Percentiles rank a stretch among this genome's conserved stretches.
Evolutionary conservation across 2,329 filamentous ascomycete genomes (phyloP).

Genomic region (Magnaporthiopsis incrustans): DNA sequence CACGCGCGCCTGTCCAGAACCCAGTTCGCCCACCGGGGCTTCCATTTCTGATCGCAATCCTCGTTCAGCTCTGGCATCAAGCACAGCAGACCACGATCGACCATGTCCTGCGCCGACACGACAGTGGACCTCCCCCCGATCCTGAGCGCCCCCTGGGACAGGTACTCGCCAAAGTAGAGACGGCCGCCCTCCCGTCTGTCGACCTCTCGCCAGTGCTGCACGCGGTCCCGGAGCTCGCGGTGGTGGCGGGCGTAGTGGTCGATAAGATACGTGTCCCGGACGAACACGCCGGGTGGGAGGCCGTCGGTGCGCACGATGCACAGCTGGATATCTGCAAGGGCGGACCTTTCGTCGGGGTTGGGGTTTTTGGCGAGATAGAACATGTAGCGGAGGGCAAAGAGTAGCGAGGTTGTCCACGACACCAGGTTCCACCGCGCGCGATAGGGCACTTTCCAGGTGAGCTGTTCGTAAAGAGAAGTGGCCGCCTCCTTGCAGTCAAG

Average conservation of each 20-base stretch:
- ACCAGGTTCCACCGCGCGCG: neutral
- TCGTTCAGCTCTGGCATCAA: neutral
- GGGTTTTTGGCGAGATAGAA: neutral
- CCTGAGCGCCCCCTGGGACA: neutral
- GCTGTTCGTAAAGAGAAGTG: neutral
- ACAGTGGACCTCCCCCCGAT: neutral
- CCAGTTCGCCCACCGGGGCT: neutral
- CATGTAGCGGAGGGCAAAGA: neutral
- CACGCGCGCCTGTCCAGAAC: neutral
- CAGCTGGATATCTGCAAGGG: neutral
- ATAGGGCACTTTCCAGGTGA: neutral
- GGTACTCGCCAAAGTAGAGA: constrained; percentile 5
- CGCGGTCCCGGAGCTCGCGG: neutral
- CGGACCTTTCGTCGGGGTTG: neutral
- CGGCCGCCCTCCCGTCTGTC: neutral
- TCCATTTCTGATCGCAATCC: neutral
- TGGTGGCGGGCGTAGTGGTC: neutral
- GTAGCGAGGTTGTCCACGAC: neutral
- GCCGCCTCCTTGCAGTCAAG: neutral
- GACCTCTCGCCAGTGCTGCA: neutral
- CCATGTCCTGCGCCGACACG: constrained; percentile 1
- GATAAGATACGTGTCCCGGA: neutral
- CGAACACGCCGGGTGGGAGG: neutral
- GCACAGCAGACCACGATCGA: neutral
- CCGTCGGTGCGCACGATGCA: neutral